Conservation (phyloP, 2,329 filamentous ascomycete species). For the Pseudocercospora crystallina region DNA sequence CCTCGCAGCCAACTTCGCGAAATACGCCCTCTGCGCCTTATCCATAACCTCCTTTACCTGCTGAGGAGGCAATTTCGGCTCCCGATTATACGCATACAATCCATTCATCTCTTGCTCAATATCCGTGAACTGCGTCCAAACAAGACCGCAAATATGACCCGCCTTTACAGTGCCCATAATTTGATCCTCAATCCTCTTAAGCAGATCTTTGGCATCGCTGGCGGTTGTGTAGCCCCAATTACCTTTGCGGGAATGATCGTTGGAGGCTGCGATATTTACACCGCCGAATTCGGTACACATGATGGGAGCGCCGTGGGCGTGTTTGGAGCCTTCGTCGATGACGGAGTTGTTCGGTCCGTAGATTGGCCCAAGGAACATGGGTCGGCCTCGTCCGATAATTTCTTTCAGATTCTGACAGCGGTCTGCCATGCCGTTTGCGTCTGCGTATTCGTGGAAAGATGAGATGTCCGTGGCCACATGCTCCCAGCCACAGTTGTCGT, state of each 20-base stretch:
- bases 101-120: slow-evolving; percentile 71
- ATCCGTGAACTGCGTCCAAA: slow-evolving; percentile 63
- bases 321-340: slow-evolving; percentile 51
- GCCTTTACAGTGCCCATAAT: slow-evolving; percentile 58
- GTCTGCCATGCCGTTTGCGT: slow-evolving; percentile 55
- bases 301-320: slow-evolving; percentile 57
- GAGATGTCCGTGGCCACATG: slow-evolving; percentile 64
- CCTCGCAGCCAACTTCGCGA: slow-evolving; percentile 15
- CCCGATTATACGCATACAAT: slow-evolving; percentile 62
- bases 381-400: slow-evolving; percentile 57
- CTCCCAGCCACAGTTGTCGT: slow-evolving; percentile 73
- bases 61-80: slow-evolving; percentile 59
- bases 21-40: slow-evolving; percentile 51
- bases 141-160: slow-evolving; percentile 61
- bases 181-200: slow-evolving; percentile 59
- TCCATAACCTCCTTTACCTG: slow-evolving; percentile 61
- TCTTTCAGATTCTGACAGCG: slow-evolving; percentile 55
- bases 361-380: slow-evolving; percentile 56
- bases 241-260: slow-evolving; percentile 38
- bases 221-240: slow-evolving; percentile 72
- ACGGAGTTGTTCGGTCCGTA: slow-evolving; percentile 31
- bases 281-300: slow-evolving; percentile 69
- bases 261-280: slow-evolving; percentile 61
- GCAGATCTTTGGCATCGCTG: slow-evolving; percentile 57
- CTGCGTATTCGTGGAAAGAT: slow-evolving; percentile 68